Evolutionary conservation across 768 basidiomycete genomes (phyloP), one percentile per base, ranked within the genome.

Genomic region (Suillus subalutaceus): DNA sequence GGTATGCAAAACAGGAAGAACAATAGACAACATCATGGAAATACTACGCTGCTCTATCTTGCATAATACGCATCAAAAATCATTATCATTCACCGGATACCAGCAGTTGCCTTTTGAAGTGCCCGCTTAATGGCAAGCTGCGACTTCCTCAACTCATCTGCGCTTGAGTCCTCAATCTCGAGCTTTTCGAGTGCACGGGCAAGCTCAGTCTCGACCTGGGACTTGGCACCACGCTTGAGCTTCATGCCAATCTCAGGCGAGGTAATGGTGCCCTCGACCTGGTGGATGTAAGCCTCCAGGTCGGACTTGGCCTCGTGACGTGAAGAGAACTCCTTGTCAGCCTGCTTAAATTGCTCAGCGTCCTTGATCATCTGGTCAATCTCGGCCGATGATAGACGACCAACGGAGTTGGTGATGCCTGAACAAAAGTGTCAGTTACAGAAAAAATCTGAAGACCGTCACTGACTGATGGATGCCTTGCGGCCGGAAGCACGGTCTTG

Each of bases 341-440:
- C 94, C 77, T 89, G 88, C 86, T 96, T 96, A 88, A 88, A 97
- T 80, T 96, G 94, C 80, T 99, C 97, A 63, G 97, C 94, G 76
- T 99, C 97, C 86, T 96, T 96, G 86, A 99, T 97, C 97, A 99
- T 99, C 83, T 99, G 96, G 75, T 98, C 96, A 70, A 99, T 99
- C 86, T 99, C 97, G 72, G 91, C 93, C 63, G 91, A 88, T 58
- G 97, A 97, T 72, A 99, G 89, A 82, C 97, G 96, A 71, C 97
- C 97, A 76, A 99, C 97, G 66, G 96, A 99, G 88, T 98, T 99
- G 81, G 95, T 96, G 80, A 98, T 97, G 81, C 90, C 91, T 93
- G 68, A 8, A 70, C 60, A 65, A 46, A 65, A 26, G 67, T 35
- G 30, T 69, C 35, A 55, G 48, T n/a, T 68, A 50, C 69, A 37